A percentile compares a stretch with the other conserved stretches of the same genome.
Conservation (phyloP, 139 green algal species). For the Chlamydomonas applanata region DNA sequence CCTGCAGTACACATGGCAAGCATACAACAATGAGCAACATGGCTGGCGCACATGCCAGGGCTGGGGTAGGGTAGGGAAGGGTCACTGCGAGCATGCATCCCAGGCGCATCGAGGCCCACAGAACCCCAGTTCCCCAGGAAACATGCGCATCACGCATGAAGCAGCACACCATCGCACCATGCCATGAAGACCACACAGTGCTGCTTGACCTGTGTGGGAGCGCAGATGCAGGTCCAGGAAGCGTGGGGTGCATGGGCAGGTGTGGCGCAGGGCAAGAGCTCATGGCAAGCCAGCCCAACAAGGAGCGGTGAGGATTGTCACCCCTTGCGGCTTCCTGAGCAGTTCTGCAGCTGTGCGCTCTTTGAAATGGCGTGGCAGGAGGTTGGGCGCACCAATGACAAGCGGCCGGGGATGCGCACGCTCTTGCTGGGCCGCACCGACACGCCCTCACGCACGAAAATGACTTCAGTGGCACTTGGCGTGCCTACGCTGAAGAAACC, state of each 20-base stretch:
- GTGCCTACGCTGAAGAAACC: no score
- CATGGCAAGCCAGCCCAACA: no score
- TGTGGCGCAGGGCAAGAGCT: no score
- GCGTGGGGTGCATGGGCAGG: no score
- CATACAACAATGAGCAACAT: background rate
- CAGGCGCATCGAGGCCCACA: background rate
- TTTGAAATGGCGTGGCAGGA: no score
- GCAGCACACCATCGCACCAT: slow-evolving; percentile 58
- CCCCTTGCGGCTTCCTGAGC: no score
- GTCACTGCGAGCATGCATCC: background rate
- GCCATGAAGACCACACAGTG: slow-evolving; percentile 67
- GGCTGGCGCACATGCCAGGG: background rate
- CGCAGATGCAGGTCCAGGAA: no score
- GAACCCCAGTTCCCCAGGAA: no score
- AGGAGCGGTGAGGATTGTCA: no score
- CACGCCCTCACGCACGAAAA: slow-evolving; percentile 66
- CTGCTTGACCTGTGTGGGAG: slow-evolving; percentile 47
- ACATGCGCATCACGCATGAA: no score
- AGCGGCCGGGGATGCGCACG: slow-evolving; percentile 60
- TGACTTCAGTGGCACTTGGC: slow-evolving; percentile 23
- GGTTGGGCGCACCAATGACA: slow-evolving; percentile 55
- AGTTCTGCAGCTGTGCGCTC: no score
- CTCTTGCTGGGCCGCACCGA: slow-evolving; percentile 52
- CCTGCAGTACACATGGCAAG: background rate
- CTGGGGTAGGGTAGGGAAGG: background rate